These are phyloP conservation scores for Avicennia marina DNA, from an alignment of 257 asterid genomes.

Conservation along the genomic window DNA sequence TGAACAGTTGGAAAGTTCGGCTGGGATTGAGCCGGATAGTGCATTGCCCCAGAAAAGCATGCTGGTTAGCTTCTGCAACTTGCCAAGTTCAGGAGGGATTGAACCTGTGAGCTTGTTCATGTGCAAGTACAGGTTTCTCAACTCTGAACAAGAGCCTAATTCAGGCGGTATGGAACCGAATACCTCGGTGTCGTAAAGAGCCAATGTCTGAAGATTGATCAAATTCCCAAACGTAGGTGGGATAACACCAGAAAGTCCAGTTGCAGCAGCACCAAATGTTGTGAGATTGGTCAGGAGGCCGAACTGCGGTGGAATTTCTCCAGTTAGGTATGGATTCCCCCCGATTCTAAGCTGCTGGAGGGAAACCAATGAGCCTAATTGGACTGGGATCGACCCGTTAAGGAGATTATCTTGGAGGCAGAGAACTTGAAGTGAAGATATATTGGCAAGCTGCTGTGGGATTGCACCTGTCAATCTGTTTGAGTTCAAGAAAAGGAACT, in stretches of 20 bases:
- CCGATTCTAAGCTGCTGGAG: conserved; percentile 86
- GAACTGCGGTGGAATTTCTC: conserved; percentile 68
- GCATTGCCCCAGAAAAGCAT: conserved; percentile 86
- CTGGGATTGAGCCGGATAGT: conserved; percentile 57
- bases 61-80: conserved; percentile 69
- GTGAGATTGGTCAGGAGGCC: conserved; percentile 74
- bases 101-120: conserved; percentile 77
- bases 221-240: conserved; percentile 79
- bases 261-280: conserved; percentile 80
- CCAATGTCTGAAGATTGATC: conserved; percentile 59
- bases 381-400: conserved; percentile 68
- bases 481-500: conserved; percentile 75
- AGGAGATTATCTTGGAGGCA: conserved; percentile 82
- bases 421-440: conserved; percentile 66
- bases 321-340: conserved; percentile 62
- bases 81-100: conserved; percentile 65
- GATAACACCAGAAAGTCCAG: conserved; percentile 68
- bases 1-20: conserved; percentile 57
- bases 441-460: conserved; percentile 61
- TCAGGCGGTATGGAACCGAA: conserved; percentile 79
- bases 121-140: conserved; percentile 64
- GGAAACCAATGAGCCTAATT: conserved; percentile 57
- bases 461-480: conserved; percentile 58
- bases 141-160: conserved; percentile 58
- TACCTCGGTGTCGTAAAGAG: conserved; percentile 74